These are phyloP conservation scores for Clitopilus passeckerianus DNA, from an alignment of 768 basidiomycete genomes.

Conservation along the genomic window DNA sequence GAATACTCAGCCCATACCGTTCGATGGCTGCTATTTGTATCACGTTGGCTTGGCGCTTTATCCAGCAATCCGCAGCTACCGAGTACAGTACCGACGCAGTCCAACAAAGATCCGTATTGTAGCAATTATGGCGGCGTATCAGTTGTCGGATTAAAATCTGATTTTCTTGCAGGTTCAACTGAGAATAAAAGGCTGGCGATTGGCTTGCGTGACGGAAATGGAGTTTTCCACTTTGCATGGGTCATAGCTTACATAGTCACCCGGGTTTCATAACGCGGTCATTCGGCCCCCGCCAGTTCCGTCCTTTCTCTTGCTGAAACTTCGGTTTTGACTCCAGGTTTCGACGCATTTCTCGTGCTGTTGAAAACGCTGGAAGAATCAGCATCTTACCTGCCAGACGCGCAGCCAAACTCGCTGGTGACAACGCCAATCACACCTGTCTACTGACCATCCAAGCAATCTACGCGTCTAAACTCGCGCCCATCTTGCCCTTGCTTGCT, in stretches of 20 bases:
- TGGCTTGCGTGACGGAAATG: background rate
- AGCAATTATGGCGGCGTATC: background rate
- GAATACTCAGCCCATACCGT: background rate
- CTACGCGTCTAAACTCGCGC: background rate
- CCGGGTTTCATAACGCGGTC: background rate
- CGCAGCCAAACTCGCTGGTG: background rate
- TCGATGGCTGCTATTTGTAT: background rate
- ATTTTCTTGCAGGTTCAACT: background rate
- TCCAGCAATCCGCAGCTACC: background rate
- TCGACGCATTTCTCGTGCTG: background rate
- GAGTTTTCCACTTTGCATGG: background rate
- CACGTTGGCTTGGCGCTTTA: background rate
- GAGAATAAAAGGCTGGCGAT: background rate
- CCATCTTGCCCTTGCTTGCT: background rate
- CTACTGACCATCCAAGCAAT: background rate
- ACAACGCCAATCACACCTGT: background rate
- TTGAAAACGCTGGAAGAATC: background rate
- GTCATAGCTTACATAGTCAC: background rate
- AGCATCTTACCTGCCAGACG: too few relatives aligned
- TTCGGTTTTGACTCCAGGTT: background rate
- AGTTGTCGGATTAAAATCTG: background rate
- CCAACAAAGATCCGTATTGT: background rate
- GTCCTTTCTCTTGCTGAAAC: background rate
- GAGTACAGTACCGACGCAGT: background rate
- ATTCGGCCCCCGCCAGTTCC: background rate